Percentiles rank a stretch among this genome's conserved stretches.
These are phyloP conservation scores for Pestalotiopsis sp. DNA, from an alignment of 2,329 filamentous ascomycete genomes.

Conservation along the genomic window DNA sequence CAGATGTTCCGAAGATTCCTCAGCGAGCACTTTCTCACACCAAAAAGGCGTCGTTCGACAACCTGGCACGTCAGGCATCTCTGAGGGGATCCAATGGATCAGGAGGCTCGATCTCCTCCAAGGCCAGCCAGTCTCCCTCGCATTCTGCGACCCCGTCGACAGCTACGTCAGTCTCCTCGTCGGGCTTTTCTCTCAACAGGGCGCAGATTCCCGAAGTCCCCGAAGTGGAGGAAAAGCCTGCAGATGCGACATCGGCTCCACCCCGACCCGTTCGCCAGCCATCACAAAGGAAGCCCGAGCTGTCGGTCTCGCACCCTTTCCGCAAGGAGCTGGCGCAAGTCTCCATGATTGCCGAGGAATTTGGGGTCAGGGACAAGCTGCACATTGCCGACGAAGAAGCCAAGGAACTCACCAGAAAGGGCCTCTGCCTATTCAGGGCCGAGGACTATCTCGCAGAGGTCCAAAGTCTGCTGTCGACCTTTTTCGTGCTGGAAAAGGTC, in stretches of 20 bases:
- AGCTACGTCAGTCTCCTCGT: slow-evolving; percentile 48
- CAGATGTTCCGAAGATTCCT: slow-evolving; percentile 64
- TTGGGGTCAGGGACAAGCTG: slow-evolving; percentile 62
- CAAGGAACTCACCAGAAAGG: slow-evolving; percentile 67
- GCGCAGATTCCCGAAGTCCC: slow-evolving; percentile 29
- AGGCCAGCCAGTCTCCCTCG: slow-evolving; percentile 58
- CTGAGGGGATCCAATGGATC: slow-evolving; percentile 58
- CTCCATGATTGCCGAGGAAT: slow-evolving; percentile 90
- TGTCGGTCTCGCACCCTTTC: slow-evolving; percentile 62
- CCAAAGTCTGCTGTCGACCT: slow-evolving; percentile 64
- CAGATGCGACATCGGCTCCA: slow-evolving; percentile 27
- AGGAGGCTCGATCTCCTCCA: slow-evolving; percentile 54
- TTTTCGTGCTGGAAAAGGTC: slow-evolving; percentile 49
- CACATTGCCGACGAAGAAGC: slow-evolving; percentile 75
- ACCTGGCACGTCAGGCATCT: slow-evolving; percentile 62
- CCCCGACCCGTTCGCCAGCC: slow-evolving; percentile 20
- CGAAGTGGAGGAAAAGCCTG: slow-evolving; percentile 32
- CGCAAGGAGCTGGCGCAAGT: slow-evolving; percentile 89
- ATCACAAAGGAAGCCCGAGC: slow-evolving; percentile 29
- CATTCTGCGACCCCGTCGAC: slow-evolving; percentile 59
- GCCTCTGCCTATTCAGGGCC: slow-evolving; percentile 73
- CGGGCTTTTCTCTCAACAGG: slow-evolving; percentile 30
- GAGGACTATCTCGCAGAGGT: slow-evolving; percentile 87
- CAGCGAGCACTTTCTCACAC: slow-evolving; percentile 83
- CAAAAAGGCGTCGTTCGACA: slow-evolving; percentile 78